Base-by-base conservation (phyloP, 768 basidiomycete genomes). In the Heimioporus sp. region DNA sequence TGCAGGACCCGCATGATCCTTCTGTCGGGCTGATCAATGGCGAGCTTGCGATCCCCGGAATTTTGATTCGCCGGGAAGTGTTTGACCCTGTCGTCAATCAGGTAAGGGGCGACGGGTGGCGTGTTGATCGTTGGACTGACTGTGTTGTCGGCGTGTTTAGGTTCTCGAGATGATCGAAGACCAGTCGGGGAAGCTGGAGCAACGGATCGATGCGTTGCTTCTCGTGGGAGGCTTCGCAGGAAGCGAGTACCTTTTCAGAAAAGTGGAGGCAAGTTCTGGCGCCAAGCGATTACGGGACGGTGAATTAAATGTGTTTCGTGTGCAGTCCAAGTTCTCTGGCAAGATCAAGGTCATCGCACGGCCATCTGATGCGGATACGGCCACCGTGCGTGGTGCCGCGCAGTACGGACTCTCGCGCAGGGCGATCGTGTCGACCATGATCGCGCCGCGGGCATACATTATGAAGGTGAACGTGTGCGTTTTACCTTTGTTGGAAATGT, bases 151-250 rank as follows among this genome's bases (percentile, higher is more conserved):
- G 41, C 37, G 6, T 57, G 44, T 49, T 42, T 62, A 92, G 87
- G 90, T 91, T 31, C 71, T 93, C 21, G 79, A 82, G 20, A 77
- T 92, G 61, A 83, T 93, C 59, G 88, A 91, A 60, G 85, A 85
- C 19, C 91, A 92, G 69, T 73, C 83, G 46, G 72, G 72, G 55
- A 81, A 77, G 65, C 76, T 86, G 46, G 79, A 86, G 64, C 85
- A 88, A 63, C 75, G 74, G 42, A 81, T 93, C 65, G 83, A 93
- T 76, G 92, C 91, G 10, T 72, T 95, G 46, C 80, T 95, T 58
- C 82, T 94, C 62, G 91, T 95, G 65, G 92, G 92, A 70, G 92
- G 92, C 48, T 95, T 95, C 68, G 86, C 86, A 44, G 89, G 86
- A 8, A 87, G 87, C 67, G 86, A 90, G 65, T 93, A 95, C 69